Conservation (phyloP, 2,329 filamentous ascomycete genomes). For the Fusarium hostae region DNA sequence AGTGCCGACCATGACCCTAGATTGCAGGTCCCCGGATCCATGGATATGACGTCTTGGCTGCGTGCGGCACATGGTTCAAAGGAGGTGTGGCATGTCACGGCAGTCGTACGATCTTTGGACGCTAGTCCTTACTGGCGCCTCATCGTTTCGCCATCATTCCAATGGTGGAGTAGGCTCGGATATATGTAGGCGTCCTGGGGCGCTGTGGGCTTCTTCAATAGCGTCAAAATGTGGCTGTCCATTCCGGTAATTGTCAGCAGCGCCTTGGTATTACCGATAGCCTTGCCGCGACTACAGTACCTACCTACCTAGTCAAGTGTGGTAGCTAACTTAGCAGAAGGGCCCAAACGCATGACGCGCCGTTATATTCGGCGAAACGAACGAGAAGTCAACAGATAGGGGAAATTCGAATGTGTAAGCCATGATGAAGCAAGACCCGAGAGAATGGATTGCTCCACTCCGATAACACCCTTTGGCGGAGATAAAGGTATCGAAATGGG, state of each 20-base stretch:
- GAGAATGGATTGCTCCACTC: constrained; percentile 28
- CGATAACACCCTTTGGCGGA: constrained; percentile 18
- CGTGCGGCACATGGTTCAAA: constrained; percentile 42
- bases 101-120: constrained; percentile 46
- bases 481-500: constrained; percentile 13
- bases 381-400: constrained; percentile 7
- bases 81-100: constrained; percentile 42
- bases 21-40: constrained; percentile 42
- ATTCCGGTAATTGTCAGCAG: constrained; percentile 14
- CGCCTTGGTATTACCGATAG: constrained; percentile 19
- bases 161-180: constrained; percentile 28
- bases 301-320: neutral
- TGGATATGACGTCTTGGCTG: constrained; percentile 45
- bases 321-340: neutral
- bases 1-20: constrained; percentile 42
- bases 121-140: constrained; percentile 40
- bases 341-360: neutral
- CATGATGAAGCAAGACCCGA: constrained; percentile 21
- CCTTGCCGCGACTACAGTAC: constrained; percentile 4
- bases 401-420: constrained; percentile 17
- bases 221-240: constrained; percentile 14
- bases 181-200: constrained; percentile 19
- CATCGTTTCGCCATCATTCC: constrained; percentile 40
- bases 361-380: constrained; percentile 14
- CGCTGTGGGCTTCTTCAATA: neutral